Evolutionary conservation across 202 grass and related monocot species (phyloP), one percentile per base, ranked within the genome.

Genomic region (Thinopyrum obtusiflorum): DNA sequence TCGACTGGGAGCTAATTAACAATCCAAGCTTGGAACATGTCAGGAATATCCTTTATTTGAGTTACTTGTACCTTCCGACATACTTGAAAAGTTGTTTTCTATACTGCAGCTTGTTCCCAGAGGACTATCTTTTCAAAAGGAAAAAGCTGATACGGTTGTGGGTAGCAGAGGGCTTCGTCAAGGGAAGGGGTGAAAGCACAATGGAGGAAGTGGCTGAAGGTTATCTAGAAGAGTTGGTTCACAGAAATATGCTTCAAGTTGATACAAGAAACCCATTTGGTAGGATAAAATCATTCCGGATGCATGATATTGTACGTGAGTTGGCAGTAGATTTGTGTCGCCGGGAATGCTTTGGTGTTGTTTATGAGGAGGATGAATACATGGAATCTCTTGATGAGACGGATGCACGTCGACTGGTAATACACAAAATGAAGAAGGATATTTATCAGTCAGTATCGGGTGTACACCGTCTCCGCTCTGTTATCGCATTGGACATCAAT

Each of bases 201-300:
- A n/a, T 89, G 29, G 88, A 89, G 32, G 88, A 89, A 39, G 77
- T 80, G 59, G 88, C 78, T 1, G 42, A 78, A 37, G 39, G 72
- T 15, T 86, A 89, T 80, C 13, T 86, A 44, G 39, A 68, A 2
- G 73, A 89, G 33, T 72, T 78, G 44, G 44, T 47, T 47, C 44
- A 5, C 44, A 47, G 44, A 47, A 47, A 47, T 47, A 47, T 47
- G 12, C 51, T 86, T 2, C 88, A 86, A 21, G 31, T 82, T 24
- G 24, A 69, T 69, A 15, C 29, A 18, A 83, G 21, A 4, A 85
- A 88, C 76, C 25, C 12, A 8, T 55, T 47, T 72, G 66, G 77
- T 46, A 77, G 69, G 44, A 65, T 73, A 2, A 88, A 60, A 21
- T 8, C 3, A 27, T 82, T 73, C 21, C 7, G 29, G 39, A 81